Evolutionary conservation across 441 rosid species (phyloP).

Genomic region (Omphalea diandra): DNA sequence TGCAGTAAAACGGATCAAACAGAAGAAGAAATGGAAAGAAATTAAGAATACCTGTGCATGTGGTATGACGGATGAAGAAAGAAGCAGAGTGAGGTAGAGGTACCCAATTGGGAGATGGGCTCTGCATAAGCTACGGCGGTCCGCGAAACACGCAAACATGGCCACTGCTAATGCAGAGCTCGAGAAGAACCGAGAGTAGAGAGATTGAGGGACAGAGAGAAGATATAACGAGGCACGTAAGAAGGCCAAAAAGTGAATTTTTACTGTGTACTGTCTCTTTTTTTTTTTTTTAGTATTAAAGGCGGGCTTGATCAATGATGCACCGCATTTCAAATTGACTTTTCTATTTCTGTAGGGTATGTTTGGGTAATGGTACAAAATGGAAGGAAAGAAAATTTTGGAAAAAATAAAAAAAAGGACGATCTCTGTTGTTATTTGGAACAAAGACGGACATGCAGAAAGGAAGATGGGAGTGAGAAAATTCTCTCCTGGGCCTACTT

Average conservation of each 20-base stretch:
- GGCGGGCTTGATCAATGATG: conserved; percentile 10
- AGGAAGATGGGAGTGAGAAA: too few species aligned
- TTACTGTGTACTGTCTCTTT: conserved; percentile 26
- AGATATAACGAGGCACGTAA: background rate
- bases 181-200: conserved; percentile 30
- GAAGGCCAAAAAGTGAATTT: conserved; percentile 22
- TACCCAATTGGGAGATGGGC: conserved; percentile 33
- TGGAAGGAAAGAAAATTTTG: too few species aligned
- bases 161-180: conserved; percentile 51
- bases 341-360: too few species aligned
- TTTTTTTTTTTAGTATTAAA: background rate
- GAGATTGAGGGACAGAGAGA: conserved; percentile 1
- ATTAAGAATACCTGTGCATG: conserved; percentile 39
- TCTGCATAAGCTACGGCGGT: conserved; percentile 49
- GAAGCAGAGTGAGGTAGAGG: conserved; percentile 29
- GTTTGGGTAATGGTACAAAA: too few species aligned
- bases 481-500: too few species aligned
- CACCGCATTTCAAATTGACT: background rate
- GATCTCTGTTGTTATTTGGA: too few species aligned
- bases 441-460: too few species aligned
- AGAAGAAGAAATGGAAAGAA: background rate
- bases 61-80: conserved; percentile 33
- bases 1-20: conserved; percentile 41
- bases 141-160: conserved; percentile 55
- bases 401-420: too few species aligned